Base-by-base conservation (phyloP, 345 rosid species). In the Mangifera indica region DNA sequence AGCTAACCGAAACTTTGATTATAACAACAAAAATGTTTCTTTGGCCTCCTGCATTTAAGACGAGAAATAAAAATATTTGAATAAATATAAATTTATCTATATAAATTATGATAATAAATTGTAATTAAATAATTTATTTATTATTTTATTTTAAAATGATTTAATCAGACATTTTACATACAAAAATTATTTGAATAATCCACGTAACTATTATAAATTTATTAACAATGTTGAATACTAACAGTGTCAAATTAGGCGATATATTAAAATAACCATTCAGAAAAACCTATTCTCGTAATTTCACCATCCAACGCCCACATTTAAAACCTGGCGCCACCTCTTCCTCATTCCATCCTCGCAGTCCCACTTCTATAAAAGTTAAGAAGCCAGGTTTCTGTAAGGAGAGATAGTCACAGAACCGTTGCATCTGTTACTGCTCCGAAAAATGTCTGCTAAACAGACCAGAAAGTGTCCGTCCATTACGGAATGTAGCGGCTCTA, bases 291-390 rank as follows among this genome's bases (percentile, higher is more conserved):
- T 79, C 53, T 56, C 57, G 87, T 84, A 72, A 81, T 77, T 77
- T 71, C 29, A 4, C 7, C 4, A 37, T 32, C 64, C 80, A 70
- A 57, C 80, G 21, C 21, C 79, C 67, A 64, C 85, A 84, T 88
- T 92, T 87, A 90, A 90, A 90, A 85, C 80, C 58, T 56, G 63
- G 9, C 66, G 76, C 76, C 78, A 76, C 89, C 89, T 70, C 83
- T 75, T 75, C 55, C n/a, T 64, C 67, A 40, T 2, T 32, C 18
- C 66, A n/a, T 65, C 29, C 29, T 13, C 45, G 44, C 49, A 17
- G 22, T 48, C 3, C 14, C 3, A 22, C 66, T 22, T 21, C 59
- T 26, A 7, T 22, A 8, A 21, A 64, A 22, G 44, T 29, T 60
- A 51, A 49, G 37, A 34, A n/a, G 4, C 34, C n/a, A 26, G 55